A percentile compares a stretch with the other conserved stretches of the same genome.
Conservation (phyloP, 805 yeast genomes). For the Pichia gijzeniarum region DNA sequence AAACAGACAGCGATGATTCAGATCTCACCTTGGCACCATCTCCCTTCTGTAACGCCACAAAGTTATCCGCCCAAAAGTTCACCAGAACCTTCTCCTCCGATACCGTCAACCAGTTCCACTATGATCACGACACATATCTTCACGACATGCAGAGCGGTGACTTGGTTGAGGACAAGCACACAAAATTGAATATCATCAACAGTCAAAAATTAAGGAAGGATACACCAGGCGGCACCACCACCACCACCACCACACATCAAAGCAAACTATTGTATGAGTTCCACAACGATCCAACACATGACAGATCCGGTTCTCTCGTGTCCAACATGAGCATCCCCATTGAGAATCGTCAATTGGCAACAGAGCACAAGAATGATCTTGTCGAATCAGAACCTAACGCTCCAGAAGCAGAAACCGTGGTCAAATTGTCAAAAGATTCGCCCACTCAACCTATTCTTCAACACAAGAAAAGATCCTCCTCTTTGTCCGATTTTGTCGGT, state of each 20-base stretch:
- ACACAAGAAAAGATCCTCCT: conserved; percentile 10
- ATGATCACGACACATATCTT: conserved; percentile 27
- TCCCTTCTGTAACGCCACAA: conserved; percentile 10
- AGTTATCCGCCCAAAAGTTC: not conserved
- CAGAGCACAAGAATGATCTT: conserved; percentile 17
- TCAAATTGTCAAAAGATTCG: conserved; percentile 19
- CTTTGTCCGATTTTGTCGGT: conserved; percentile 19
- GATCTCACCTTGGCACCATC: conserved; percentile 25
- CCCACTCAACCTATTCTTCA: conserved; percentile 1
- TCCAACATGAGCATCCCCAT: conserved; percentile 26
- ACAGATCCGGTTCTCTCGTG: conserved; percentile 25
- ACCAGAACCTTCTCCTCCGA: conserved; percentile 6
- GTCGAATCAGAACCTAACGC: conserved; percentile 12
- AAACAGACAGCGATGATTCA: conserved; percentile 17
- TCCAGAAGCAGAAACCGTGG: conserved; percentile 14
- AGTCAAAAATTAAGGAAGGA: too few species aligned
- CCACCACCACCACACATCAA: too few species aligned
- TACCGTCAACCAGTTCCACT: conserved; percentile 7
- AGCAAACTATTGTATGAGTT: too few species aligned
- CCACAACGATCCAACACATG: too few species aligned
- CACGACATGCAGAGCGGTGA: conserved; percentile 22
- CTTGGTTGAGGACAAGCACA: conserved; percentile 16
- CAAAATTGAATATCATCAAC: conserved; percentile 8
- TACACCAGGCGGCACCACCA: too few species aligned
- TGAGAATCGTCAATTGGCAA: conserved; percentile 23